Conservation (phyloP, 2,329 filamentous ascomycete genomes). For the Trichoderma cornu-damae region DNA sequence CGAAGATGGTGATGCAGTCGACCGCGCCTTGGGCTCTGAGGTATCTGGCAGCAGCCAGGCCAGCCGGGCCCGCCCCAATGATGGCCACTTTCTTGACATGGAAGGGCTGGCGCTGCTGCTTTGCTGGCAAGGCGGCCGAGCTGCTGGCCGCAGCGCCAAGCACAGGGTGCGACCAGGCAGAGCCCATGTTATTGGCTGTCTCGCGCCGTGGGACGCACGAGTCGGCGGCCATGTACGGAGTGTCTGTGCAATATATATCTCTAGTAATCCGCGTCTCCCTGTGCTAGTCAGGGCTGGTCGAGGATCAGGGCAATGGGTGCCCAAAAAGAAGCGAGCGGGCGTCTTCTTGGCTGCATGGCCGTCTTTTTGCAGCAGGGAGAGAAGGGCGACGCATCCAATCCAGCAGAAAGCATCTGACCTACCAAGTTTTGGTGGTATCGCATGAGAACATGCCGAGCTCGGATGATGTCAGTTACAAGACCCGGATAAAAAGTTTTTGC, state of each 20-base stretch:
- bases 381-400: neutral
- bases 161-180: conserved; percentile 9
- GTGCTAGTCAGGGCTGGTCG: neutral
- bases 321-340: neutral
- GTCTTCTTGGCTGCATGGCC: neutral
- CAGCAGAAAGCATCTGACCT: neutral
- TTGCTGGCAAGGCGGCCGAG: conserved; percentile 18
- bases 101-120: conserved; percentile 33
- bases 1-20: conserved; percentile 67
- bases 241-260: neutral
- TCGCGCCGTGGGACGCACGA: neutral
- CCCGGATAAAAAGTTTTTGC: no score
- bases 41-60: conserved; percentile 76
- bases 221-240: neutral
- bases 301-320: neutral
- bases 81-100: conserved; percentile 62
- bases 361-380: neutral
- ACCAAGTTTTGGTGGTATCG: neutral
- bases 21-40: conserved; percentile 65
- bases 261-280: neutral
- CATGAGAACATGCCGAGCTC: conserved; percentile 14
- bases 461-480: conserved; percentile 11
- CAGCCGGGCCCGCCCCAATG: conserved; percentile 76
- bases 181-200: conserved; percentile 13
- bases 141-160: conserved; percentile 26